Evolutionary conservation across 495 filamentous ascomycete species (phyloP).

Genomic region (Venustampulla echinocandica): DNA sequence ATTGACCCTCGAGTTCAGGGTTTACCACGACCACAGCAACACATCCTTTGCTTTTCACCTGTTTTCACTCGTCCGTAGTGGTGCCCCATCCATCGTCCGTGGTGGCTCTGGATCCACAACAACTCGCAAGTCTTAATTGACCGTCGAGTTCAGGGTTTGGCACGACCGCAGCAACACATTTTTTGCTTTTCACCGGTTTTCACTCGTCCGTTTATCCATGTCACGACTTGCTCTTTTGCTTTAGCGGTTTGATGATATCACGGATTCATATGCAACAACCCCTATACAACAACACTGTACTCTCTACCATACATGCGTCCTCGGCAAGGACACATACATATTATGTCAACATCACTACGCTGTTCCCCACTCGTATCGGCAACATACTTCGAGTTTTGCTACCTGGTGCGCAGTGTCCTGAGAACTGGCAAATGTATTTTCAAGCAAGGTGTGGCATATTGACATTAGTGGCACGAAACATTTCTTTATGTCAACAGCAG

Average conservation of each 20-base stretch:
- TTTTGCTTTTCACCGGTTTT: neutral
- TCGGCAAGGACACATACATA: conserved; percentile 20
- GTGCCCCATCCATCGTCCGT: conserved; percentile 38
- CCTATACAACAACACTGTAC: conserved; percentile 17
- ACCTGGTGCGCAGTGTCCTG: conserved; percentile 8
- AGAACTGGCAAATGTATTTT: conserved; percentile 14
- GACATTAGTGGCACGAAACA: conserved; percentile 18
- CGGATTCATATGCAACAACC: conserved; percentile 12
- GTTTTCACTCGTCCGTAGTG: conserved; percentile 34
- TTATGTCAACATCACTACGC: conserved; percentile 14
- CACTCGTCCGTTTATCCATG: neutral
- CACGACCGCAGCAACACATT: neutral
- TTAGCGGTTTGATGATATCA: conserved; percentile 4
- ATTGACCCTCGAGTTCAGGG: neutral
- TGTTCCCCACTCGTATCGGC: conserved; percentile 17
- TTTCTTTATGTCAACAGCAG: conserved; percentile 15
- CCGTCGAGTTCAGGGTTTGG: neutral
- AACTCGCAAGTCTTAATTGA: conserved; percentile 13
- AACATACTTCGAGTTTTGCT: conserved; percentile 23
- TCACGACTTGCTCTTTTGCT: neutral
- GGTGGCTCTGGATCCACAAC: conserved; percentile 42
- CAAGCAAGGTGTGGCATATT: conserved; percentile 20
- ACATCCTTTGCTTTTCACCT: neutral
- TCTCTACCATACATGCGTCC: conserved; percentile 16
- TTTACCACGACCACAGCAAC: neutral